Evolutionary conservation across 257 asterid species (phyloP).

Genomic region (Solanum neorickii): DNA sequence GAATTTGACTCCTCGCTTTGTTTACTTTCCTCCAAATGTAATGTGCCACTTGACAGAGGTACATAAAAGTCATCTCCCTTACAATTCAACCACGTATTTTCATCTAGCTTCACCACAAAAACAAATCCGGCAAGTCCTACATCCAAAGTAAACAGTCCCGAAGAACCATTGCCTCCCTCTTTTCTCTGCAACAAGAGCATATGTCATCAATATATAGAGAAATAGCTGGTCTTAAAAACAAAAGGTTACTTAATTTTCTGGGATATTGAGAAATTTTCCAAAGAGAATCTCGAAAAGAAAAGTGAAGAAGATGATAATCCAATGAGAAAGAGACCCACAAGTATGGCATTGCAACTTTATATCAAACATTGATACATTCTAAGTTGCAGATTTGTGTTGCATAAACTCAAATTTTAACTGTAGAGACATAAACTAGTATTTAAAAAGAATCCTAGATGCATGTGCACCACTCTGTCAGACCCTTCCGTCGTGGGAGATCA

Average conservation of each 20-base stretch:
- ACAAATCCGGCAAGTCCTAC: constrained; percentile 43
- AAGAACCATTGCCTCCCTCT: constrained; percentile 42
- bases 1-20: constrained; percentile 15
- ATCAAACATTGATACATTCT: background rate
- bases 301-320: background rate
- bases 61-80: constrained; percentile 69
- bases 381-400: background rate
- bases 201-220: constrained; percentile 3
- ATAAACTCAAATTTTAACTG: background rate
- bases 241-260: background rate
- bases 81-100: constrained; percentile 63
- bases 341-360: background rate
- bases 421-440: background rate
- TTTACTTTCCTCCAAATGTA: constrained; percentile 15
- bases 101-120: constrained; percentile 76
- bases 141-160: constrained; percentile 59
- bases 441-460: background rate
- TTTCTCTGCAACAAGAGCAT: constrained; percentile 42
- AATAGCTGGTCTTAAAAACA: background rate
- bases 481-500: background rate
- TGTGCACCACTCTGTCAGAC: background rate
- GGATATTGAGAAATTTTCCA: background rate
- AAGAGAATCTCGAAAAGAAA: background rate
- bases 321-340: background rate
- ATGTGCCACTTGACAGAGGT: constrained; percentile 32